Base-by-base conservation (phyloP, 805 yeast genomes). In the Debaryomyces castellii region DNA sequence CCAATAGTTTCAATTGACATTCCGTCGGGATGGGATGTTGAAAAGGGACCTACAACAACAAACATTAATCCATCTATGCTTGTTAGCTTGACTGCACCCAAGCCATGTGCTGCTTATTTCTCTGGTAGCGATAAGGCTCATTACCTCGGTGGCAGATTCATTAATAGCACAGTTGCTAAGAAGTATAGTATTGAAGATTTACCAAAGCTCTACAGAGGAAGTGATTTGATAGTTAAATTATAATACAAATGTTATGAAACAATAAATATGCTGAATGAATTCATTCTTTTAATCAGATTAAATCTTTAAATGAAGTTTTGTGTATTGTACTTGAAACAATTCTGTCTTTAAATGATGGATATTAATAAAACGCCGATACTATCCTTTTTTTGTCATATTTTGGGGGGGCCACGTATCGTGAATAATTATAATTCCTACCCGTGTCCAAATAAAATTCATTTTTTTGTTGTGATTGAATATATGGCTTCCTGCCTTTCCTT, bases 11-110 rank as follows among this genome's bases (percentile, higher is more conserved):
- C 95, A 0, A 87, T 94, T 2, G 99, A 94, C 63, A 81, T 92
- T 39, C 99, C 99, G 0, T 87, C 96, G 2, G 96, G 97, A 0
- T 94, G 99, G 99, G 92, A 91, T 59, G 98, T 94, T 9, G 96
- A 94, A 58, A 58, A 76, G 6, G 99, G 99, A 0, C 96, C 94
- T 0, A 64, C 70, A 0, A 57, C 49, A 1, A 64, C 64, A 16
- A 63, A 61, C 21, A 77, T 87, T 45, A 71, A 71, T 21, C 96
- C 97, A 0, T 64, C 76, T 5, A 81, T 82, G 52, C 71, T 94
- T 40, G 83, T 94, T 8, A 86, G 96, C 41, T 69, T 94, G 40
- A 91, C 98, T 0, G 97, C 96, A 0, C 99, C 99, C 7, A 94
- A 94, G 60, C 94, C 95, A 0, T 91, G 96, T 44, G 81, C 95